Base-by-base conservation (phyloP, 805 yeast species). In the Starmerella tilneyi region DNA sequence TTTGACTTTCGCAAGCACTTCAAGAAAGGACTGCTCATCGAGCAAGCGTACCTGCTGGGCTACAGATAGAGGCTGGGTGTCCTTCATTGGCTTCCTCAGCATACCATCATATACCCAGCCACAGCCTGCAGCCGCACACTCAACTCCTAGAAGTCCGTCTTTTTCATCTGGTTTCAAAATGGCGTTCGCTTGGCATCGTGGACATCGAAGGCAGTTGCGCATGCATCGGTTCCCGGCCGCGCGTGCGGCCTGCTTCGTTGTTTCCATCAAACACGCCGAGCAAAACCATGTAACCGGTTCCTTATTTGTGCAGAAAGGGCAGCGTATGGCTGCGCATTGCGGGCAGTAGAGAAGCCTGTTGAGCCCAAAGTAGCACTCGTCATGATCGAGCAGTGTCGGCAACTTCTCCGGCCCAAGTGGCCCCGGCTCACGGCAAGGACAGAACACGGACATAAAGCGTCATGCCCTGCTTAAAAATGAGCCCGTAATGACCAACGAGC, bases 151-250 rank as follows among this genome's bases (percentile, higher is more conserved):
- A 30, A 8, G 15, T 40, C 6, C 57, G 32, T 9, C 34, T 5
- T 4, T 49, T 36, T 32, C 38, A 15, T 8, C 33, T 7, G 42
- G 23, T 27, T 55, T 55, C 13, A 31, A 39, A 5, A 54, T 34
- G 5, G 40, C 50, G 34, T 53, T 40, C 24, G 59, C 46, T 9
- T 29, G 13, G 52, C 69, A 65, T 4, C 33, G 27, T 4, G 68
- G 67, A 40, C 69, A 65, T 38, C 43, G 52, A 15, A 64, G 43
- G 47, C 69, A 65, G 51, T 60, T 60, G 21, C 68, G 53, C 29
- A 56, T 48, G 43, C 69, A 65, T 28, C 45, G 39, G 46, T 60
- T 59, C 16, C 52, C 43, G 9, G 46, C 43, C 7, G 44, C 41
- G n/a, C 48, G 46, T 3, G 65, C 63, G 5, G 53, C 41, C 6